A percentile compares a stretch with the other conserved stretches of the same genome.
These are phyloP conservation scores for Nemania sp. DNA, from an alignment of 2,329 filamentous ascomycete genomes.

Conservation along the genomic window DNA sequence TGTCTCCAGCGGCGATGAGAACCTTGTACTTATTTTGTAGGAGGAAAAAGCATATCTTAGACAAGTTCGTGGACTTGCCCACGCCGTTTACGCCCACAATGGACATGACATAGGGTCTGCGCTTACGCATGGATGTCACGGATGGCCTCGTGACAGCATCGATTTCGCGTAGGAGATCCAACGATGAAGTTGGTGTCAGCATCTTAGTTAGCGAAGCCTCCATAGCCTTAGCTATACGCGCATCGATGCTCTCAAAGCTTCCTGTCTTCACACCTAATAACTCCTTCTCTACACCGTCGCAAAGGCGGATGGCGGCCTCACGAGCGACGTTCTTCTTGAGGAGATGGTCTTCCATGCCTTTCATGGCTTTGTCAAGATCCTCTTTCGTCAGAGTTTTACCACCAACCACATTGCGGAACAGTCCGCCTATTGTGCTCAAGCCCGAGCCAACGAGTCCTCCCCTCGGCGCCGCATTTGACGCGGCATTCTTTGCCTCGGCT, in stretches of 20 bases:
- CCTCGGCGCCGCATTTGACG: constrained; percentile 59
- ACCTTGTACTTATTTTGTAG: constrained; percentile 97
- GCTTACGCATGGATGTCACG: constrained; percentile 69
- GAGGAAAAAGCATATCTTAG: constrained; percentile 98
- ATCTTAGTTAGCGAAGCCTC: constrained; percentile 94
- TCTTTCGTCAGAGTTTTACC: constrained; percentile 91
- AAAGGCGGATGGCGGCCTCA: constrained; percentile 91
- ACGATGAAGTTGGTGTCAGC: constrained; percentile 91
- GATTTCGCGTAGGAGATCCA: constrained; percentile 95
- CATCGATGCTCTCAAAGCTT: constrained; percentile 89
- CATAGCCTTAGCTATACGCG: constrained; percentile 87
- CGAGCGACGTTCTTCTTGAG: constrained; percentile 96
- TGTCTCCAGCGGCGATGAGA: constrained; percentile 93
- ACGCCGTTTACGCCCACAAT: constrained; percentile 99
- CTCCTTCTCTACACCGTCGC: constrained; percentile 90
- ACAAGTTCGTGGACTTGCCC: constrained; percentile 96
- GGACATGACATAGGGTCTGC: constrained; percentile 94
- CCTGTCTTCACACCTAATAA: constrained; percentile 91
- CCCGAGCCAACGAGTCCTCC: constrained; percentile 81
- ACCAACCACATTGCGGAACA: constrained; percentile 95
- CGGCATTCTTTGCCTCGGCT: constrained; percentile 74
- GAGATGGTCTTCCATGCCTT: constrained; percentile 95
- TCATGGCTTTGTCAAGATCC: constrained; percentile 91
- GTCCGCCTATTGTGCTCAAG: constrained; percentile 83
- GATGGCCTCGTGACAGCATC: constrained; percentile 78